Evolutionary conservation across 1,284 basidiomycete species (phyloP).

Genomic region (Peniophora sp.): DNA sequence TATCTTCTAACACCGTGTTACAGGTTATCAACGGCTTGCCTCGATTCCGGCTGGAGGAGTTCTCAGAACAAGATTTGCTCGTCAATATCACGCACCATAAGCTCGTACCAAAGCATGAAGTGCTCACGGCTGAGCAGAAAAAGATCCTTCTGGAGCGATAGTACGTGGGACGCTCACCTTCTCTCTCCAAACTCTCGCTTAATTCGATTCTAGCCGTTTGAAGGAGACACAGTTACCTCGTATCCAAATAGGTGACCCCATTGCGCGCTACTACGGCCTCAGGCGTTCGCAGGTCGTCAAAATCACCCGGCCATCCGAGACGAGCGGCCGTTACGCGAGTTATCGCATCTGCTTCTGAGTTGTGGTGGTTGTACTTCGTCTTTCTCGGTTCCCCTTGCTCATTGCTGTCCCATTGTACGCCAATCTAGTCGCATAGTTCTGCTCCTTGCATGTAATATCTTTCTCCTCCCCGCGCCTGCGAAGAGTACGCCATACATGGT

Average conservation of each 20-base stretch:
- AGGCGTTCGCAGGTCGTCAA: conserved; percentile 96
- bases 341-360: conserved; percentile 81
- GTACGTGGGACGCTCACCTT: conserved; percentile 49
- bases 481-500: no score
- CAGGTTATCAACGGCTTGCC: conserved; percentile 89
- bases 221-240: conserved; percentile 98
- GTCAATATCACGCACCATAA: conserved; percentile 98
- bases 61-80: conserved; percentile 91
- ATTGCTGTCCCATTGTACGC: no score
- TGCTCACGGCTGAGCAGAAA: conserved; percentile 85
- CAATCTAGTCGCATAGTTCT: no score
- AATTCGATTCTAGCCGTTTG: conserved; percentile 59
- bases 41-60: conserved; percentile 90
- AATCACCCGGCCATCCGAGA: conserved; percentile 96
- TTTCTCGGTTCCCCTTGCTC: no score
- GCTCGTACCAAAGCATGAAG: conserved; percentile 90
- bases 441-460: no score
- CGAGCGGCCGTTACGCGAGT: conserved; percentile 90
- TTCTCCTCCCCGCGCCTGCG: no score
- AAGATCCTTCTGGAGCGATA: conserved; percentile 85
- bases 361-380: background rate
- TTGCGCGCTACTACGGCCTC: conserved; percentile 96
- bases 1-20: no score
- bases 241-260: conserved; percentile 93
- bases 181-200: conserved; percentile 7